These are phyloP conservation scores for Schizophyllum amplum DNA, from an alignment of 1,284 basidiomycete genomes.

Conservation along the genomic window DNA sequence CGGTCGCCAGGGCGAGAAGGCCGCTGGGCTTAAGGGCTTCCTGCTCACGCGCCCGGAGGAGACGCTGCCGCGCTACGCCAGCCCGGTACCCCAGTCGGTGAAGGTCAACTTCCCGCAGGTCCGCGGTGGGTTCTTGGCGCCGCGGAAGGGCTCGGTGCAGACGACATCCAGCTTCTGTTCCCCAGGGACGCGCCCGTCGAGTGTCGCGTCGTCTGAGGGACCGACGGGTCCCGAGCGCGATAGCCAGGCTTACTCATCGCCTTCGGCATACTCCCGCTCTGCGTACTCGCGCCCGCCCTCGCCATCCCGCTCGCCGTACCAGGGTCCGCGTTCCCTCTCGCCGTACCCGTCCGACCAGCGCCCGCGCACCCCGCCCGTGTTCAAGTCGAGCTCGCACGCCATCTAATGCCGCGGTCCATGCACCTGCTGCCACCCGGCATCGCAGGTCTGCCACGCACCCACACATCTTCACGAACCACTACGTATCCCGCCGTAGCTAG, in stretches of 20 bases:
- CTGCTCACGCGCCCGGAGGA: constrained; percentile 49
- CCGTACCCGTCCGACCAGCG: not conserved
- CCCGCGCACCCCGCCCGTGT: not conserved
- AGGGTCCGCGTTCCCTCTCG: no score
- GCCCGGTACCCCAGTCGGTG: constrained; percentile 13
- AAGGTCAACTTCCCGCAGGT: not conserved
- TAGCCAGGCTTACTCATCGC: not conserved
- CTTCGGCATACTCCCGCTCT: not conserved
- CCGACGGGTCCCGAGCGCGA: not conserved
- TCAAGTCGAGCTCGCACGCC: not conserved
- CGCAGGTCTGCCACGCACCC: not conserved
- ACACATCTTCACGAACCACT: not conserved
- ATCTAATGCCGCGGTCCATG: not conserved
- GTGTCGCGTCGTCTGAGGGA: not conserved
- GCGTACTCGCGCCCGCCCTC: not conserved
- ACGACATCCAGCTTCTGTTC: not conserved
- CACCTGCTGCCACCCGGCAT: no score
- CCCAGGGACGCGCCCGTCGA: not conserved
- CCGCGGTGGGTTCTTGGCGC: not conserved
- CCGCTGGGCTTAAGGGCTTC: constrained; percentile 52
- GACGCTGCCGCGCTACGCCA: constrained; percentile 43
- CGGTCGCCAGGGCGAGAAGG: constrained; percentile 70
- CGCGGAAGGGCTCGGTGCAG: not conserved
- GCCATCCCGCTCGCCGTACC: no score
- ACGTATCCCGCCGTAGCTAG: not conserved